Evolutionary conservation across 441 rosid species (phyloP), one percentile per base, ranked within the genome.

Genomic region (Aleurites moluccanus): DNA sequence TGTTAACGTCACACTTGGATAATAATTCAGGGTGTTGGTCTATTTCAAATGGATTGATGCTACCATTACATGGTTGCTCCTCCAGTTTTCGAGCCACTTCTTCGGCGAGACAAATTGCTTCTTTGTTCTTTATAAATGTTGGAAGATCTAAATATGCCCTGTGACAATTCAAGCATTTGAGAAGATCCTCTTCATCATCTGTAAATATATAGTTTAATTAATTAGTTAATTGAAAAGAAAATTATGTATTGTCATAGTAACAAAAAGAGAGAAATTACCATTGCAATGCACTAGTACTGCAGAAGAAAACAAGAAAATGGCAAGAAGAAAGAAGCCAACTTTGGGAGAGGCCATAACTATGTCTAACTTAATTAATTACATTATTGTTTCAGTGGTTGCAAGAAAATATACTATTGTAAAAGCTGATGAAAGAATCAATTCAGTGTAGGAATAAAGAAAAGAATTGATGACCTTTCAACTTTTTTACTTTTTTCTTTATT

Each of bases 141-240:
- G 87, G 83, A 30, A 94, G 88, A 63, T 73, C 85, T 33, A 73
- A 65, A 7, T 86, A 74, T 23, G 85, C 84, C 69, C 96, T 73
- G 79, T 82, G 87, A 77, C 88, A 84, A 86, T 94, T 88, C 53
- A 94, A 77, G 69, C 91, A 90, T 80, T 85, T 92, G 16, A 89
- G 86, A 79, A 92, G 90, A 77, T 83, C 71, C 73, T 89, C 74
- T 38, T 73, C 77, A 10, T 73, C 70, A 23, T 62, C 77, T 72
- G 76, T 42, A 44, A 38, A 40, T 15, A 21, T 2, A 30, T 42
- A 47, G 10, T 25, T 35, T 16, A 70, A 8, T 6, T 53, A 53
- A 20, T 53, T 0, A 53, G 6, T 53, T 1, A 3, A 14, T 20
- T 15, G 8, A 20, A 15, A 18, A 49, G 15, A 11, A 3, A 50